These are phyloP conservation scores for Neurospora sp. DNA, from an alignment of 495 filamentous ascomycete genomes.

Conservation along the genomic window DNA sequence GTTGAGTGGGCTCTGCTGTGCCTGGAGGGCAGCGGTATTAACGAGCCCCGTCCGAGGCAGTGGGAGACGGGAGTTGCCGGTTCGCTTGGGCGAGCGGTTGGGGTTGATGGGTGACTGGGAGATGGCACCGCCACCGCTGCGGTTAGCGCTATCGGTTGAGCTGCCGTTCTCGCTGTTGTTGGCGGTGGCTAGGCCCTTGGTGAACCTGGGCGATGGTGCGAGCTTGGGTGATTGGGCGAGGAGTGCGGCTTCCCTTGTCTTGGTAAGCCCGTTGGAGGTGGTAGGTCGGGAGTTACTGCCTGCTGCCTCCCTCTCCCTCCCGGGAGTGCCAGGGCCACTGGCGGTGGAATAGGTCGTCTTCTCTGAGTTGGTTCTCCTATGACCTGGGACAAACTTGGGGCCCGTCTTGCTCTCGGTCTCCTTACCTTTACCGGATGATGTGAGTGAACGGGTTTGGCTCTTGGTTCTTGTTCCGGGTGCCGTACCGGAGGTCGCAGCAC, in stretches of 20 bases:
- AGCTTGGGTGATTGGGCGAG: background rate
- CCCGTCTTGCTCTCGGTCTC: background rate
- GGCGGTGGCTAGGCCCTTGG: background rate
- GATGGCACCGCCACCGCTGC: background rate
- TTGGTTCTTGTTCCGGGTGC: background rate
- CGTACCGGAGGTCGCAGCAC: background rate
- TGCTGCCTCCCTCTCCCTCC: background rate
- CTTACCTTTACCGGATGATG: background rate
- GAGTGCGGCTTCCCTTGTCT: background rate
- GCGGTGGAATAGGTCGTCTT: background rate
- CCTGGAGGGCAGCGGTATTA: constrained; percentile 12
- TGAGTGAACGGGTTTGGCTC: background rate
- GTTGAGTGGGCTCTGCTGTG: constrained; percentile 40
- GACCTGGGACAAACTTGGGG: background rate
- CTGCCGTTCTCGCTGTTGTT: constrained; percentile 2
- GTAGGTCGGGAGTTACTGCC: background rate
- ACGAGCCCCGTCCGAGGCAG: constrained; percentile 21
- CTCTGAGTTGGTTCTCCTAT: background rate
- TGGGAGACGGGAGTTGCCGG: constrained; percentile 31
- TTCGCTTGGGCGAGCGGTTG: constrained; percentile 12
- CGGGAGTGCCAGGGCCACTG: background rate
- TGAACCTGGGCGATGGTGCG: background rate
- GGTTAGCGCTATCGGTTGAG: constrained; percentile 9
- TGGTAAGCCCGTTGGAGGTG: background rate
- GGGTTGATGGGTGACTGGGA: constrained; percentile 3